Evolutionary conservation across 2,329 filamentous ascomycete genomes (phyloP), one percentile per base, ranked within the genome.

Genomic region (Cercospora nicotianae): DNA sequence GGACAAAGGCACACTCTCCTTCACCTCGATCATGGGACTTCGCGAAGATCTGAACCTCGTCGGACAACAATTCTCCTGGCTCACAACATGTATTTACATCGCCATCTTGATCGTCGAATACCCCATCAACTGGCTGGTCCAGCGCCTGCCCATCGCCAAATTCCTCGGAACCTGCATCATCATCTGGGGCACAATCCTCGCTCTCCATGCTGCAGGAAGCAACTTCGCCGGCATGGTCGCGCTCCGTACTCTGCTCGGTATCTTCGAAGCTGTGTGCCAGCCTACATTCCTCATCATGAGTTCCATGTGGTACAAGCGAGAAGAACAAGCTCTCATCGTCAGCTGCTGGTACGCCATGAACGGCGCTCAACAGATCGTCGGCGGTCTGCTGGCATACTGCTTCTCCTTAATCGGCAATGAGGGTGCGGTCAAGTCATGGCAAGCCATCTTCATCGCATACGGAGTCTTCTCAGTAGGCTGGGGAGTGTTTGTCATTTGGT

Each of bases 41-140:
- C 79, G 80, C 9, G 69, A 79, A 5, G 81, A 84, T 67, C 72
- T 84, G 0, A 70, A 81, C n/a, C 77, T 89, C 3, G 67, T 68
- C 3, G 81, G 79, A 33, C 68, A 74, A 18, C 76, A 91, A 80
- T 93, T 89, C 76, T 86, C 84, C 28, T 92, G 90, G 90, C 81
- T 93, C 62, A 90, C 88, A 0, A 91, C 89, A 12, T 91, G 88
- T 82, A 90, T 92, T 71, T 92, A 92, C 80, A 88, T 92, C 69
- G 88, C 87, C 62, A 87, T 91, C 20, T 81, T 92, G 9, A 79
- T 89, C 58, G 89, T 91, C 71, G 90, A 92, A 77, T 92, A 91
- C 74, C 90, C 90, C 0, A 90, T 89, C 77, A 91, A 83, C 67
- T 85, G 85, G 69, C 81, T 90, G 20, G 82, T 91, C 16, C 87